Base-by-base conservation (phyloP, 371 early-diverging fungal genomes). In the Rhizopus stolonifer region DNA sequence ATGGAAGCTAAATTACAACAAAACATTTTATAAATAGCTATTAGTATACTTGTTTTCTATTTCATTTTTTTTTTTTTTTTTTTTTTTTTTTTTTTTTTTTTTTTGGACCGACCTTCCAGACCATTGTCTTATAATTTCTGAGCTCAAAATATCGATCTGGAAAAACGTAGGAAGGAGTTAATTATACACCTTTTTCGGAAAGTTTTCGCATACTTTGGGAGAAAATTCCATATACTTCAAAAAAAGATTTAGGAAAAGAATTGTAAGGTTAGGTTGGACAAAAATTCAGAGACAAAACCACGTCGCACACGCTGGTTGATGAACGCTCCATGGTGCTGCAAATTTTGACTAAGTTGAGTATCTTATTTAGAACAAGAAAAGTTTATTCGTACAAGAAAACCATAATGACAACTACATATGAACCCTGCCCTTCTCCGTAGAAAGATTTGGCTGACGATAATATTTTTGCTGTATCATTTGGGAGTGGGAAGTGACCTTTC, bases 371-470 rank as follows among this genome's bases (percentile, higher is more conserved):
- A 45, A 1, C 23, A 53, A 45, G 42, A 18, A 45, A 44, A 53
- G 45, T 18, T 53, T 53, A 46, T 44, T 54, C 36, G 48, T 46
- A 40, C 55, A 54, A 54, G 55, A 47, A 54, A 54, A 54, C 26
- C 48, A 54, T 47, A 40, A 36, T 54, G 47, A 47, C 39, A 54
- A 54, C 55, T 54, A 54, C 55, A 54, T 48, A 54, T 54, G 55
- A 52, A 54, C 55, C 55, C 55, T 54, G 55, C 55, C 54, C 46
- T 54, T 34, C 46, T 46, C 54, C 52, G 46, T 46, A 46, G 54
- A 54, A 54, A 54, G 21, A 46, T 54, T 46, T 38, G 54, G 46
- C 46, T 38, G 54, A 34, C 54, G 1, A 24, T 46, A 54, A 46
- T 46, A 36, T 54, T 46, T 46, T 36, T 54, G 46, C 54, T 46